These are phyloP conservation scores for Pyricularia sp. DNA, from an alignment of 2,329 filamentous ascomycete species.

Conservation along the genomic window DNA sequence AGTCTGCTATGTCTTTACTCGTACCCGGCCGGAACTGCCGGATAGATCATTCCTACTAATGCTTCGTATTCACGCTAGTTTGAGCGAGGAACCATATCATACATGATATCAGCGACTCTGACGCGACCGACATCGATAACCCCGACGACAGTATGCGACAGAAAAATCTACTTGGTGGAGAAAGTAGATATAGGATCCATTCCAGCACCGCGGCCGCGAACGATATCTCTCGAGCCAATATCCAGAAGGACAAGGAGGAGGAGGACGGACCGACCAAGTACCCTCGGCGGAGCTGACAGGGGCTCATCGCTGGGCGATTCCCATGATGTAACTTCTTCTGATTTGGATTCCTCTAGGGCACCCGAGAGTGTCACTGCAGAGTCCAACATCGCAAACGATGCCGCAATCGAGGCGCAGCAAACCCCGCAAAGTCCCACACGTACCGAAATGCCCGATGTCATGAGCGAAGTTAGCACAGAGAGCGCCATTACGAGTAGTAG, in stretches of 20 bases:
- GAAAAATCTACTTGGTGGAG: conserved; percentile 71
- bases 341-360: conserved; percentile 25
- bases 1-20: not conserved
- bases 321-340: conserved; percentile 22
- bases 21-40: not conserved
- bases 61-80: conserved; percentile 50
- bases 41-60: not conserved
- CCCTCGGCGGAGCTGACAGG: conserved; percentile 32
- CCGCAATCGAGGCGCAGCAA: conserved; percentile 22
- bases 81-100: conserved; percentile 86
- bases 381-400: conserved; percentile 27
- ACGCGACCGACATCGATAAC: conserved; percentile 82
- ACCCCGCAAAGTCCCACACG: conserved; percentile 32
- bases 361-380: conserved; percentile 30
- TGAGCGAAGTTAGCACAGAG: conserved; percentile 61
- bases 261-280: conserved; percentile 24
- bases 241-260: conserved; percentile 60
- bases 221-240: conserved; percentile 81
- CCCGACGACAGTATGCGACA: conserved; percentile 70
- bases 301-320: conserved; percentile 20
- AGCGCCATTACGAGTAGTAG: conserved; percentile 55
- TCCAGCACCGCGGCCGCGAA: conserved; percentile 63
- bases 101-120: conserved; percentile 81
- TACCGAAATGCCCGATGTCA: conserved; percentile 37
- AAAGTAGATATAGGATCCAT: conserved; percentile 76